phyloP scores from a whole-genome alignment of 2,329 filamentous ascomycete genomes.

The Pyrenophora tritici-repentis region DNA sequence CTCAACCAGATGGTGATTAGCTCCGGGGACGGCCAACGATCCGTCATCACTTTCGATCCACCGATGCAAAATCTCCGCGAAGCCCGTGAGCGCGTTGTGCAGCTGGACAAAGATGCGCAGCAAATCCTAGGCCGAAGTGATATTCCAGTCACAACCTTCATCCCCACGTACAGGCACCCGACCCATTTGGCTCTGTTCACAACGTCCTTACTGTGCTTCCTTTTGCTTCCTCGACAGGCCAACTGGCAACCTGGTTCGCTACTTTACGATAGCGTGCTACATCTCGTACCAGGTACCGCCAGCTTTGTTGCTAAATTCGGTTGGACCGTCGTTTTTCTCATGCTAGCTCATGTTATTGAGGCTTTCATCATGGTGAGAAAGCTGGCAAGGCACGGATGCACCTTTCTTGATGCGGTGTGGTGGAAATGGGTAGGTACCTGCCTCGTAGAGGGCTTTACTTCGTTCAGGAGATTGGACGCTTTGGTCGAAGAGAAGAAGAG shows the following conservation, averaged over 20 bases:
- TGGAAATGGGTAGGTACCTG: slow-evolving; percentile 59
- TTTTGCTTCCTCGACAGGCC: slow-evolving; percentile 32
- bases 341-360: slow-evolving; percentile 70
- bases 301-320: slow-evolving; percentile 64
- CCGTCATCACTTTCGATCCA: slow-evolving; percentile 68
- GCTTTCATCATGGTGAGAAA: slow-evolving; percentile 54
- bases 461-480: slow-evolving; percentile 49
- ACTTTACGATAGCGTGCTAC: slow-evolving; percentile 52
- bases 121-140: slow-evolving; percentile 64
- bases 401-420: slow-evolving; percentile 55
- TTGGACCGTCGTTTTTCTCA: slow-evolving; percentile 61
- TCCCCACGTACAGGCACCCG: slow-evolving; percentile 53
- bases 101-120: slow-evolving; percentile 69
- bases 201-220: slow-evolving; percentile 44
- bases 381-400: slow-evolving; percentile 59
- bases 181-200: slow-evolving; percentile 60
- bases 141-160: slow-evolving; percentile 59
- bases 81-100: slow-evolving; percentile 70
- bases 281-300: slow-evolving; percentile 60
- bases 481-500: slow-evolving; percentile 33
- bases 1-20: slow-evolving; percentile 66
- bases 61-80: slow-evolving; percentile 71
- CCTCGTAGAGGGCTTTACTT: slow-evolving; percentile 59
- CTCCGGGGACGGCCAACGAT: slow-evolving; percentile 57
- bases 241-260: slow-evolving; percentile 44